Evolutionary conservation across 805 yeast genomes (phyloP).

Genomic region (Starmerella asiatica): DNA sequence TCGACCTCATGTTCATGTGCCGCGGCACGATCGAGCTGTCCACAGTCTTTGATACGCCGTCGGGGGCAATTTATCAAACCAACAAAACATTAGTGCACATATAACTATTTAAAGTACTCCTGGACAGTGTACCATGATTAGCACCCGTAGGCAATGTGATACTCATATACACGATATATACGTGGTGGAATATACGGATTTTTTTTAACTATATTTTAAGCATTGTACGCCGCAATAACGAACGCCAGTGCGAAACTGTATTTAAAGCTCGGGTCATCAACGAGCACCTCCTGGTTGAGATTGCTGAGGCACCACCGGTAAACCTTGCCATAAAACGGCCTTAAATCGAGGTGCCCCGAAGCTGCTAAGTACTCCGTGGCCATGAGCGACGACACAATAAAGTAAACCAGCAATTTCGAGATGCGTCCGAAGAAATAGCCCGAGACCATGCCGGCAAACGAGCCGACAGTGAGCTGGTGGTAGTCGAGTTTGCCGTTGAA

Average conservation of each 20-base stretch:
- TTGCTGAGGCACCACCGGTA: slow-evolving; percentile 24
- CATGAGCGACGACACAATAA: slow-evolving; percentile 36
- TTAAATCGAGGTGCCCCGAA: slow-evolving; percentile 32
- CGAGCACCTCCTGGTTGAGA: slow-evolving; percentile 36
- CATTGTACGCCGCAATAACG: slow-evolving; percentile 25
- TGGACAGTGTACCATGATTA: too few relatives aligned
- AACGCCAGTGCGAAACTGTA: slow-evolving; percentile 36
- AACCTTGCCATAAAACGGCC: slow-evolving; percentile 18
- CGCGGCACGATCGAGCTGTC: slow-evolving; percentile 80
- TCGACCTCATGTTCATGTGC: slow-evolving; percentile 55
- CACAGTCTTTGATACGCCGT: slow-evolving; percentile 34
- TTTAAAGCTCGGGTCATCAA: slow-evolving; percentile 50
- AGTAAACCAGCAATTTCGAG: slow-evolving; percentile 38
- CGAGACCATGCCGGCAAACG: slow-evolving; percentile 44
- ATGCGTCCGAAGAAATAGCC: slow-evolving; percentile 53
- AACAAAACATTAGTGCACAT: slow-evolving; percentile 2
- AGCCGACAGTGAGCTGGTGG: slow-evolving; percentile 50
- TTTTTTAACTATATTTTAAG: slow-evolving; percentile 11
- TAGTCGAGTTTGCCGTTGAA: slow-evolving; percentile 34
- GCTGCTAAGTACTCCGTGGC: slow-evolving; percentile 42
- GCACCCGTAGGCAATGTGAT: too few relatives aligned
- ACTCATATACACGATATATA: too few relatives aligned
- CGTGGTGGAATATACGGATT: background rate
- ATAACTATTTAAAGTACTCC: too few relatives aligned
- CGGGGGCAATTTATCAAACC: slow-evolving; percentile 17